These are phyloP conservation scores for Exophiala sideris DNA, from an alignment of 2,329 filamentous ascomycete species.

Conservation along the genomic window DNA sequence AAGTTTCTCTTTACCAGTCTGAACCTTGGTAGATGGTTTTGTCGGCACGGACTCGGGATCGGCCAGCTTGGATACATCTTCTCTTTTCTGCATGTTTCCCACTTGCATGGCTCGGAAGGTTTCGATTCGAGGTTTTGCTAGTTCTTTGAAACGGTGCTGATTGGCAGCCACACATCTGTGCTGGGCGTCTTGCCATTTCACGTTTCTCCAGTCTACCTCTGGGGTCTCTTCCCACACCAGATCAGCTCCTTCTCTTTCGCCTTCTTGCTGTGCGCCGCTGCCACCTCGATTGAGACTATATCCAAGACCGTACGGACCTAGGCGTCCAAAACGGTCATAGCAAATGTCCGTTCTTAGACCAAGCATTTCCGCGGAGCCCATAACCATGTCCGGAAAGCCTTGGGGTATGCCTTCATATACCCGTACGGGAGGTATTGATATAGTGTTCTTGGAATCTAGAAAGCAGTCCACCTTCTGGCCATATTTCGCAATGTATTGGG, in stretches of 20 bases:
- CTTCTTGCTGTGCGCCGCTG: slow-evolving; percentile 78
- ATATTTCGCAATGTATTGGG: slow-evolving; percentile 54
- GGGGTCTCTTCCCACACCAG: slow-evolving; percentile 68
- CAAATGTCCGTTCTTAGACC: slow-evolving; percentile 80
- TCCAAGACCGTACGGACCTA: slow-evolving; percentile 85
- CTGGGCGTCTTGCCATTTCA: slow-evolving; percentile 78
- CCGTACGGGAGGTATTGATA: slow-evolving; percentile 66
- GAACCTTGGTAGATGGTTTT: slow-evolving; percentile 25
- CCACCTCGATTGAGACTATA: slow-evolving; percentile 78
- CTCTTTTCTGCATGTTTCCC: slow-evolving; percentile 14
- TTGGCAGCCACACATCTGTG: slow-evolving; percentile 71
- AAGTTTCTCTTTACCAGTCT: slow-evolving; percentile 30
- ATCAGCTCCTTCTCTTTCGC: slow-evolving; percentile 76
- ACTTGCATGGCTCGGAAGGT: slow-evolving; percentile 31
- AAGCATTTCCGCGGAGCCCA: slow-evolving; percentile 82
- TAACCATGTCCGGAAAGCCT: slow-evolving; percentile 78
- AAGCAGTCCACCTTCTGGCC: slow-evolving; percentile 72
- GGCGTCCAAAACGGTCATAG: slow-evolving; percentile 85
- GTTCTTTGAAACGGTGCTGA: slow-evolving; percentile 60
- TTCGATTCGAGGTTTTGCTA: slow-evolving; percentile 37
- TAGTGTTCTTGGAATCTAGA: slow-evolving; percentile 63
- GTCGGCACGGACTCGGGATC: slow-evolving; percentile 6
- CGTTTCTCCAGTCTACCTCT: slow-evolving; percentile 71
- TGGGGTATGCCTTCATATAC: slow-evolving; percentile 74
- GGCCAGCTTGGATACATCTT: slow-evolving; percentile 1